phyloP scores from a whole-genome alignment of 192 early-diverging fungal species.

The Chytriomyces hyalinus region DNA sequence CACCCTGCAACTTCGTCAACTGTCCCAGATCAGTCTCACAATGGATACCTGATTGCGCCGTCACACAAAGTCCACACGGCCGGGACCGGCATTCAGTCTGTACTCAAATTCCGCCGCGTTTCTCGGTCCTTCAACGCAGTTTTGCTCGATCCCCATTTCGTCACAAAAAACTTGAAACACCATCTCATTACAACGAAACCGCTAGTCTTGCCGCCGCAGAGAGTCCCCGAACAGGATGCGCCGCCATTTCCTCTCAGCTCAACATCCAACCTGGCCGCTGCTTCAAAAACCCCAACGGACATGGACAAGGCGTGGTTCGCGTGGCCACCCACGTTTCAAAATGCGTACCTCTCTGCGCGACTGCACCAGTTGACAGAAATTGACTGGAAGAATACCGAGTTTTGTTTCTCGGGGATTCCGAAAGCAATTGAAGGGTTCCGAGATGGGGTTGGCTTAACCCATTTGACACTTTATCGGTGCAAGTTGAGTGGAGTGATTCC shows the following conservation, averaged over 20 bases:
- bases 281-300: not conserved
- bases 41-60: no score
- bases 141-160: not conserved
- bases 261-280: not conserved
- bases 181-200: not conserved
- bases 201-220: not conserved
- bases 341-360: not conserved
- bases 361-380: not conserved
- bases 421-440: not conserved
- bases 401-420: slow-evolving; percentile 7
- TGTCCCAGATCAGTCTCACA: no score
- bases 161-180: not conserved
- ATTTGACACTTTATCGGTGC: slow-evolving; percentile 15
- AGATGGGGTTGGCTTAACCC: not conserved
- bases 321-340: slow-evolving; percentile 3
- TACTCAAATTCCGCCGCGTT: not conserved
- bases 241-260: not conserved
- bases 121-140: slow-evolving; percentile 6
- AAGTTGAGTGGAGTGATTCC: slow-evolving; percentile 8
- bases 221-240: not conserved
- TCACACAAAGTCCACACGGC: not conserved
- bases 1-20: not conserved
- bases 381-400: slow-evolving; percentile 5
- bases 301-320: slow-evolving; percentile 13
- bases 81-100: not conserved